Evolutionary conservation across 495 filamentous ascomycete species (phyloP).

Genomic region (Hypomontagnella submonticulosa): DNA sequence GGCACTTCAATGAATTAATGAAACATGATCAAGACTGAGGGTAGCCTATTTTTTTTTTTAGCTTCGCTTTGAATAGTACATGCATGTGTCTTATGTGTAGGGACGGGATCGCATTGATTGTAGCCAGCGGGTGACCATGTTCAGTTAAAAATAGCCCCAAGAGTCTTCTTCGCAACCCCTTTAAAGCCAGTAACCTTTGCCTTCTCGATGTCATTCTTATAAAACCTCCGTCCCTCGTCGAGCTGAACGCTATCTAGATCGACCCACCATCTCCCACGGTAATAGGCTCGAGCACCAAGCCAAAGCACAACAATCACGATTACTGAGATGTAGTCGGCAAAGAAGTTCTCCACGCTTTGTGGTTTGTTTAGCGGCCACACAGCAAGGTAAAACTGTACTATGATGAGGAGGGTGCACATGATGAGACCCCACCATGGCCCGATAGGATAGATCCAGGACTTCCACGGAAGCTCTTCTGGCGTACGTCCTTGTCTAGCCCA

Average conservation of each 20-base stretch:
- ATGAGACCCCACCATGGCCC: conserved; percentile 67
- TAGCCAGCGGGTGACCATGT: not conserved
- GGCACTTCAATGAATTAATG: too few relatives aligned
- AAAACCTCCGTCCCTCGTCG: conserved; percentile 59
- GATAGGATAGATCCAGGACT: conserved; percentile 61
- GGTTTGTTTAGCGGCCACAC: conserved; percentile 65
- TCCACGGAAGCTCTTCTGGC: conserved; percentile 53
- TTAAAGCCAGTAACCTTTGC: conserved; percentile 17
- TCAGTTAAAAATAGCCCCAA: conserved; percentile 30
- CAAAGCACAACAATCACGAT: conserved; percentile 62
- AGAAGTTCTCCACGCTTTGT: conserved; percentile 63
- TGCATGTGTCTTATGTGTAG: too few relatives aligned
- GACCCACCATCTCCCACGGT: conserved; percentile 70
- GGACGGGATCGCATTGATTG: too few relatives aligned
- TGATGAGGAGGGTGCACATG: conserved; percentile 65
- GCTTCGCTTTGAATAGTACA: too few relatives aligned
- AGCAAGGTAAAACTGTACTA: conserved; percentile 61
- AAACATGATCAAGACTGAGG: too few relatives aligned
- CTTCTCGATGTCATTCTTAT: conserved; percentile 54
- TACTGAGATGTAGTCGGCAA: conserved; percentile 66
- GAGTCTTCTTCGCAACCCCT: conserved; percentile 22
- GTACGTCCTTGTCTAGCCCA: conserved; percentile 61
- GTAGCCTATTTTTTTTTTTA: too few relatives aligned
- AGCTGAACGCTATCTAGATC: conserved; percentile 61
- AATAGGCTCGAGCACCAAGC: conserved; percentile 47